Evolutionary conservation across 2,329 filamentous ascomycete species (phyloP).

Genomic region (Aspergillus hiratsukae): DNA sequence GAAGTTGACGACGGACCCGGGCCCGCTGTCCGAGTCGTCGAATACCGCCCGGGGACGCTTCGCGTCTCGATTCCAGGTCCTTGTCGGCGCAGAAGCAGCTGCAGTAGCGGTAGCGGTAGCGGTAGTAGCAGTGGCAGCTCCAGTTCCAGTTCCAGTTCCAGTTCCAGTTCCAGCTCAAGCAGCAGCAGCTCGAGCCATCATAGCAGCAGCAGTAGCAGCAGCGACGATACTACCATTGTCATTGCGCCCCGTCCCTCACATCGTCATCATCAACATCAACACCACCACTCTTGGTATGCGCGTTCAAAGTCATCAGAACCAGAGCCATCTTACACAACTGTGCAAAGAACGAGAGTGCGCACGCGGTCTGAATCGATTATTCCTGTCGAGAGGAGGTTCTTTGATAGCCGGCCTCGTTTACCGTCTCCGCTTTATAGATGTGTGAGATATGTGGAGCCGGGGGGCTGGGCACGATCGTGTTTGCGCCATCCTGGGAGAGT

Average conservation of each 20-base stretch:
- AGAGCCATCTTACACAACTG: neutral
- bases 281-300: conserved; percentile 1
- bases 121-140: neutral
- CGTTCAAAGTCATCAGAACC: neutral
- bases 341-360: neutral
- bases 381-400: neutral
- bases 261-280: neutral
- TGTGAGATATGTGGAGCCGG: conserved; percentile 13
- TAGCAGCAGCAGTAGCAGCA: neutral
- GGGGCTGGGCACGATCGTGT: neutral
- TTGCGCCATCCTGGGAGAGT: conserved; percentile 1
- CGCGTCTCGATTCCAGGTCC: conserved; percentile 6
- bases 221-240: neutral
- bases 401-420: conserved; percentile 2
- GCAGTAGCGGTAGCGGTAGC: conserved; percentile 1
- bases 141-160: neutral
- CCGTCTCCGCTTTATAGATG: neutral
- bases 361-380: neutral
- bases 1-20: conserved; percentile 10
- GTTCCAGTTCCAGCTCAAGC: conserved; percentile 1
- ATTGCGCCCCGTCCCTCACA: neutral
- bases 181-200: conserved; percentile 7
- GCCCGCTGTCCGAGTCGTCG: conserved; percentile 8
- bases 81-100: neutral
- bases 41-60: conserved; percentile 8